Evolutionary conservation across 2,329 filamentous ascomycete genomes (phyloP).

Genomic region (Claviceps citrina): DNA sequence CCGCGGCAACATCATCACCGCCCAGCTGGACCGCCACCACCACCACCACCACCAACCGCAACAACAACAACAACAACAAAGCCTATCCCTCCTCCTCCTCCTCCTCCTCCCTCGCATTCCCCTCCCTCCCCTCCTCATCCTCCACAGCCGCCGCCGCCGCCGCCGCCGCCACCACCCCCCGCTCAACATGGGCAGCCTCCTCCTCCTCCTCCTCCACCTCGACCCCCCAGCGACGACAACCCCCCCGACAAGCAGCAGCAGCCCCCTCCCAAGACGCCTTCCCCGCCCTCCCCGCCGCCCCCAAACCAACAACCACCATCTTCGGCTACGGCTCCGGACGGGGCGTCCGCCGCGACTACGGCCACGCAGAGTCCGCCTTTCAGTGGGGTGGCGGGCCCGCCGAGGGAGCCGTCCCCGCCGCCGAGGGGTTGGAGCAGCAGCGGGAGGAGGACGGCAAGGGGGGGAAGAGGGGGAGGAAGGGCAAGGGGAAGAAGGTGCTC

Average conservation of each 20-base stretch:
- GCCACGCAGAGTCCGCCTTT: conserved; percentile 33
- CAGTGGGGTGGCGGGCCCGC: conserved; percentile 29
- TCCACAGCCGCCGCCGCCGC: conserved; percentile 26
- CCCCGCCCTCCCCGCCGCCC: conserved; percentile 65
- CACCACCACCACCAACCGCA: neutral
- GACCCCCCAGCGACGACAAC: conserved; percentile 14
- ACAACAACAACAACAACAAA: neutral
- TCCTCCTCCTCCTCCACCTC: conserved; percentile 15
- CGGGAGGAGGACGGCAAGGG: conserved; percentile 31
- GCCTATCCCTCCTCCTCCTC: conserved; percentile 20
- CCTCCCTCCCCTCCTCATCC: conserved; percentile 9
- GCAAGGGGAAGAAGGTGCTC: conserved; percentile 39
- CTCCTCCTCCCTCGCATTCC: conserved; percentile 8
- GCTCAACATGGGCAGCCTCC: conserved; percentile 17
- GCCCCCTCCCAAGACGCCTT: conserved; percentile 46
- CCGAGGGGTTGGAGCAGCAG: conserved; percentile 14
- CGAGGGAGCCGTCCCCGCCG: conserved; percentile 4
- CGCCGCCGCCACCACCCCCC: conserved; percentile 9
- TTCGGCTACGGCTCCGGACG: conserved; percentile 43
- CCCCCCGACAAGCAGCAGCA: conserved; percentile 14
- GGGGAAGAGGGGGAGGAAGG: conserved; percentile 45
- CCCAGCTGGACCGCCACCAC: neutral
- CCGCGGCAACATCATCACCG: no score
- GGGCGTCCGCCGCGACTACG: conserved; percentile 38
- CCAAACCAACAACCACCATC: conserved; percentile 49